phyloP scores from a whole-genome alignment of 352 stramenopile species.

The Phytophthora hibernalis region DNA sequence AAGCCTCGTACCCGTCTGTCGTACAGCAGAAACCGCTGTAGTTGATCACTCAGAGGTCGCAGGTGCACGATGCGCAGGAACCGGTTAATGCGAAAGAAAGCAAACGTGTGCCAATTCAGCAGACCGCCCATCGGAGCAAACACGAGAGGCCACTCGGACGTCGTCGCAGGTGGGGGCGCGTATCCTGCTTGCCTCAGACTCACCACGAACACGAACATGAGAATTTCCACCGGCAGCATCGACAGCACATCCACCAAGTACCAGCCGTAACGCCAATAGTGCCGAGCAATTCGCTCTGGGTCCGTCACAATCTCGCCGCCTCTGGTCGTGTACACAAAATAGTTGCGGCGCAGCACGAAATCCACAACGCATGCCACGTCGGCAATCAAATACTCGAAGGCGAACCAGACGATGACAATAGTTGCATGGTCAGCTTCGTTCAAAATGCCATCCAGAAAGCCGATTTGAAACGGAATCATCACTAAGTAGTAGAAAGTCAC shows the following conservation, averaged over 20 bases:
- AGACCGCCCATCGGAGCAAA: conserved; percentile 23
- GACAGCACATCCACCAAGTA: conserved; percentile 59
- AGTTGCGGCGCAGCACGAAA: conserved; percentile 61
- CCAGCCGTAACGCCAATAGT: conserved; percentile 61
- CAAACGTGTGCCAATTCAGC: conserved; percentile 58
- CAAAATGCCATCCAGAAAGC: conserved; percentile 62
- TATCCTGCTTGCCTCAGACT: conserved; percentile 25
- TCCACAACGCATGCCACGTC: conserved; percentile 60
- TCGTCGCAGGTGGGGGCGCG: conserved; percentile 29
- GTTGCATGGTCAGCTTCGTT: conserved; percentile 34
- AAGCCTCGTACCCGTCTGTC: conserved; percentile 39
- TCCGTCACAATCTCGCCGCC: conserved; percentile 53
- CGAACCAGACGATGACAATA: conserved; percentile 49
- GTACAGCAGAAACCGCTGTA: conserved; percentile 67
- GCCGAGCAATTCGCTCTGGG: conserved; percentile 33
- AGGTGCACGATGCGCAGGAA: conserved; percentile 63
- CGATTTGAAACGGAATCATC: conserved; percentile 62
- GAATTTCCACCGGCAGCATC: conserved; percentile 57
- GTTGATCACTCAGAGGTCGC: conserved; percentile 47
- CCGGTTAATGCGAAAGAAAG: conserved; percentile 57
- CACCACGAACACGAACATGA: conserved; percentile 38
- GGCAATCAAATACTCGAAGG: conserved; percentile 57
- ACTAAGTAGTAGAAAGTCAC: conserved; percentile 68
- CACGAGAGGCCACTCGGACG: conserved; percentile 24
- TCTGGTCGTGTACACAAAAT: conserved; percentile 60